Conservation (phyloP, 176 grass and related monocot species). For the Puccinellia tenuiflora region DNA sequence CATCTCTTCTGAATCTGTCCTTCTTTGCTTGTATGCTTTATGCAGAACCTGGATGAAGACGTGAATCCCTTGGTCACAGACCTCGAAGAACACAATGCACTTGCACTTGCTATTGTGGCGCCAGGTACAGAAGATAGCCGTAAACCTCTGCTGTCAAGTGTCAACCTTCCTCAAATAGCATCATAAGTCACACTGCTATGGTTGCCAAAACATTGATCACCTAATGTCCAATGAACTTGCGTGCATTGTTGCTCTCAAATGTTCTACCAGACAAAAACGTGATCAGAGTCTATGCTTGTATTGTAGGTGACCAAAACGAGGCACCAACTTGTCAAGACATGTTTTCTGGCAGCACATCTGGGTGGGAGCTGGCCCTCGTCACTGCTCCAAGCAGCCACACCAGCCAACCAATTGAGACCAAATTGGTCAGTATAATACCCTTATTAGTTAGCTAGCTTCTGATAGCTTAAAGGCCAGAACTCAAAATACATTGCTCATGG, state of each 20-base stretch:
- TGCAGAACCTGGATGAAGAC: slow-evolving; percentile 77
- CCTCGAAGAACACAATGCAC: slow-evolving; percentile 63
- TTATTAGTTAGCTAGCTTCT: neutral
- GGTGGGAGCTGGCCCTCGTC: slow-evolving; percentile 89
- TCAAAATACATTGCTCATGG: neutral
- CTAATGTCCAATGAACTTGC: neutral
- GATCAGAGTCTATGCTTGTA: slow-evolving; percentile 20
- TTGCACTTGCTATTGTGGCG: slow-evolving; percentile 73
- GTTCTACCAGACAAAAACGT: neutral
- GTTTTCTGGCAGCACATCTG: slow-evolving; percentile 49
- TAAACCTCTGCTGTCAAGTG: neutral
- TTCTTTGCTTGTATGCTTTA: slow-evolving; percentile 5
- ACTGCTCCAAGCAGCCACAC: slow-evolving; percentile 65
- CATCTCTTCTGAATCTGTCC: neutral
- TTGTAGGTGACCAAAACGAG: slow-evolving; percentile 50
- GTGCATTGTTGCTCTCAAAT: neutral
- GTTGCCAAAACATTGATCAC: neutral
- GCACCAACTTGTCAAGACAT: slow-evolving; percentile 25
- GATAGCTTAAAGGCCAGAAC: neutral
- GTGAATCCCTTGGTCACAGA: slow-evolving; percentile 42
- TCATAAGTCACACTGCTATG: neutral
- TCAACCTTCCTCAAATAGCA: too few relatives aligned
- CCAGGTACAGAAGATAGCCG: slow-evolving; percentile 38
- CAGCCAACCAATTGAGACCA: slow-evolving; percentile 43
- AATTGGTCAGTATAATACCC: slow-evolving; percentile 42